Conservation (phyloP, 345 rosid genomes). For the Salix exigua region DNA sequence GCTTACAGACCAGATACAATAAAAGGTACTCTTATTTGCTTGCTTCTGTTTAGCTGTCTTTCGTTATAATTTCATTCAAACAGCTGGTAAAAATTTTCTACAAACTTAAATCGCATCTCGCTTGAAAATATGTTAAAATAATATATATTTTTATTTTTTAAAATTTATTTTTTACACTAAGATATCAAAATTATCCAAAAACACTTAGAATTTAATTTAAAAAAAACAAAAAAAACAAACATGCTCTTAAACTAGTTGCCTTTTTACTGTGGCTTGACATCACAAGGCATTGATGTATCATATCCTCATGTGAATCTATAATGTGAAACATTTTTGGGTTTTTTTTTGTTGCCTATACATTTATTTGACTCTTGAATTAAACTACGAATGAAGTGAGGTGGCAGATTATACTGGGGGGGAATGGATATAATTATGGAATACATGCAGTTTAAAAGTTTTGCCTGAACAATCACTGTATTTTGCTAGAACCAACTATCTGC, state of each 20-base stretch:
- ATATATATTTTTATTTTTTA: no score
- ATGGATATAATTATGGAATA: background rate
- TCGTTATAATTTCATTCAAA: background rate
- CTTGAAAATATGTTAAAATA: no score
- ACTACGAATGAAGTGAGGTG: background rate
- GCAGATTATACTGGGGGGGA: background rate
- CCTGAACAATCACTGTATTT: background rate
- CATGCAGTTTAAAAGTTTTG: background rate
- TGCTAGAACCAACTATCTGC: background rate
- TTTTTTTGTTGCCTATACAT: background rate
- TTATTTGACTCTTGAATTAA: background rate
- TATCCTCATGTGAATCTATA: background rate
- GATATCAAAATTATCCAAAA: no score
- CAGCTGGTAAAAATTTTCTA: no score
- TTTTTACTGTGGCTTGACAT: no score
- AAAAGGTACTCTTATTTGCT: slow-evolving; percentile 40
- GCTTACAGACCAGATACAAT: slow-evolving; percentile 55
- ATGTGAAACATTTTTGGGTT: background rate
- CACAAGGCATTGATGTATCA: background rate
- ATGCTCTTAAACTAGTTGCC: no score
- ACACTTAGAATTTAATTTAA: no score
- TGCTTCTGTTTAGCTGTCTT: background rate
- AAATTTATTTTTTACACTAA: no score
- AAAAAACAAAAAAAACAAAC: no score
- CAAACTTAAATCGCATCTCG: no score